These are phyloP conservation scores for Trapa incisa DNA, from an alignment of 345 rosid genomes.

Conservation along the genomic window DNA sequence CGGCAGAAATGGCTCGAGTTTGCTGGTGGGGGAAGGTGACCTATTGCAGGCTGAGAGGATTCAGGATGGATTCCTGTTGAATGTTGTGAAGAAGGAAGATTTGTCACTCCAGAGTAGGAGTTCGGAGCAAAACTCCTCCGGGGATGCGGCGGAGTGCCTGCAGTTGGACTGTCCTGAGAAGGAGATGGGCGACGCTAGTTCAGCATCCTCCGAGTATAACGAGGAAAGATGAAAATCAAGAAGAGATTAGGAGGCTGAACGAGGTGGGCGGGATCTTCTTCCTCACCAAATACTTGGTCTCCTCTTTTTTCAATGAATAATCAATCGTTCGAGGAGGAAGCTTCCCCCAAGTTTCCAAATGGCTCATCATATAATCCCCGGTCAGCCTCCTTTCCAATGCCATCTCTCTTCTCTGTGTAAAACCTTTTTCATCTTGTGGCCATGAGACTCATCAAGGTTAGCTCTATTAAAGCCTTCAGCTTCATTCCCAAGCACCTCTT, in stretches of 20 bases:
- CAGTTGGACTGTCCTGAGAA: constrained; percentile 58
- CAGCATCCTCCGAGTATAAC: constrained; percentile 49
- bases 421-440: too few species aligned
- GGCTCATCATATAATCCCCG: constrained; percentile 38
- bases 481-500: constrained; percentile 61
- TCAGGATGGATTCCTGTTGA: constrained; percentile 58
- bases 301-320: not conserved
- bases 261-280: too few species aligned
- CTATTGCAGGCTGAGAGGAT: constrained; percentile 66
- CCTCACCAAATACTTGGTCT: too few species aligned
- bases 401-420: not conserved
- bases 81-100: constrained; percentile 54
- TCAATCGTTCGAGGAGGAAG: constrained; percentile 21
- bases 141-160: constrained; percentile 46
- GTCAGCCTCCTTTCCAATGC: constrained; percentile 7
- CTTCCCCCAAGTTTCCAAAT: constrained; percentile 65
- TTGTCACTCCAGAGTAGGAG: constrained; percentile 28
- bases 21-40: constrained; percentile 69
- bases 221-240: constrained; percentile 17
- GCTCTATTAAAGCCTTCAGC: constrained; percentile 21
- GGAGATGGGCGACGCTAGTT: constrained; percentile 44
- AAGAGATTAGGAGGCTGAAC: too few species aligned
- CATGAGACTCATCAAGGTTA: constrained; percentile 25
- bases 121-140: constrained; percentile 15
- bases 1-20: constrained; percentile 38